These are phyloP conservation scores for Chenopodium quinoa DNA, from an alignment of 148 eudicot genomes.

Conservation along the genomic window DNA sequence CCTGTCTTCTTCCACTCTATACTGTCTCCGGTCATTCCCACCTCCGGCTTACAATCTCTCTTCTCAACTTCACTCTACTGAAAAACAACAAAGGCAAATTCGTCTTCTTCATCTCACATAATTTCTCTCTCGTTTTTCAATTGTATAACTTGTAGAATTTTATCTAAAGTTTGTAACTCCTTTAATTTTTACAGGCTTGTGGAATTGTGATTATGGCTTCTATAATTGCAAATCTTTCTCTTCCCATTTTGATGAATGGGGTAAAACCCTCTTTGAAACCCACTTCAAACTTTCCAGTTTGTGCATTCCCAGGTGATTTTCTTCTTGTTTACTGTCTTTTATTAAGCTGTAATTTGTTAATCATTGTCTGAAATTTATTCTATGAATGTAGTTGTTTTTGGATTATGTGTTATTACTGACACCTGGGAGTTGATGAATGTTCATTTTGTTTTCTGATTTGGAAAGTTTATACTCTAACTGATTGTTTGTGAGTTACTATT, in stretches of 20 bases:
- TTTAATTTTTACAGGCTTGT: conserved; percentile 19
- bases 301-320: conserved; percentile 36
- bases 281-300: conserved; percentile 33
- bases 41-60: neutral
- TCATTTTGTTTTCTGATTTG: neutral
- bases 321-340: neutral
- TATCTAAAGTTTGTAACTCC: neutral
- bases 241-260: conserved; percentile 50
- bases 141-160: neutral
- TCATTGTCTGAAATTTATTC: neutral
- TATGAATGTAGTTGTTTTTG: neutral
- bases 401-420: neutral
- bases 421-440: neutral
- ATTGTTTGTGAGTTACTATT: neutral
- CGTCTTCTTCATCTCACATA: neutral
- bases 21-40: conserved; percentile 11
- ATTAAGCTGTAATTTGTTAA: too few species aligned
- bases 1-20: conserved; percentile 7
- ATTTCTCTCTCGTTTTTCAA: neutral
- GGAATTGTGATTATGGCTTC: conserved; percentile 53
- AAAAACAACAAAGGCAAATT: neutral
- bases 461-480: neutral
- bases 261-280: conserved; percentile 36
- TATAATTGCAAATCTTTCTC: conserved; percentile 43
- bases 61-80: neutral